Conservation (phyloP, 2,329 filamentous ascomycete genomes). For the Ophiognomonia clavigignenti-juglandacearum region DNA sequence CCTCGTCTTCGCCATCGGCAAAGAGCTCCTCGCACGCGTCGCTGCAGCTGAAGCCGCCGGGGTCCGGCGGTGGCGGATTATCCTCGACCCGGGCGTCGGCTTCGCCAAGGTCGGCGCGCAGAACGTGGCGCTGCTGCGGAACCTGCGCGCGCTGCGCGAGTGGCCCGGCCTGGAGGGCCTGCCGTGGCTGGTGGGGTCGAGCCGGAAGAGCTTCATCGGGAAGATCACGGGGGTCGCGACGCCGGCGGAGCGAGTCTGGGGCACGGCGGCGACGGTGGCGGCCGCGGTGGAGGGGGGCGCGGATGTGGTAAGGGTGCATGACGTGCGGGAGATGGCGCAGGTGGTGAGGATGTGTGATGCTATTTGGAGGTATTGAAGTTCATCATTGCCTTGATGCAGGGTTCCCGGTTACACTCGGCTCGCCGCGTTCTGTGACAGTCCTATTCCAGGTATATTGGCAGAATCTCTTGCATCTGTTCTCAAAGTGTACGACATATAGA, state of each 20-base stretch:
- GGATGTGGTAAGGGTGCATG: conserved; percentile 89
- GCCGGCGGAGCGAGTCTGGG: conserved; percentile 69
- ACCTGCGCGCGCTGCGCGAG: conserved; percentile 57
- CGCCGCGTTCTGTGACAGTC: too few species aligned
- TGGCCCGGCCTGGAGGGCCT: conserved; percentile 63
- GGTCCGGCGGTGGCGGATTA: conserved; percentile 86
- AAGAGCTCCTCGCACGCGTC: conserved; percentile 67
- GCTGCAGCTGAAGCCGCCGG: conserved; percentile 73
- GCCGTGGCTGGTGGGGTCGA: conserved; percentile 86
- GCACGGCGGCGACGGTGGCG: conserved; percentile 83
- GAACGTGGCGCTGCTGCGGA: conserved; percentile 74
- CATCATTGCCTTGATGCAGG: too few species aligned
- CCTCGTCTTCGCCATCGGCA: conserved; percentile 58
- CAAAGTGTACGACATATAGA: too few species aligned
- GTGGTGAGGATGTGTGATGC: conserved; percentile 87
- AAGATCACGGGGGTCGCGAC: conserved; percentile 70
- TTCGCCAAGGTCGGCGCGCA: conserved; percentile 83
- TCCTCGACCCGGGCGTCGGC: conserved; percentile 89
- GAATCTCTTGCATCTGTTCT: too few species aligned
- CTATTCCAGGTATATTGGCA: too few species aligned
- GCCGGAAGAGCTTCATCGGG: conserved; percentile 86
- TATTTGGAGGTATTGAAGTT: conserved; percentile 64
- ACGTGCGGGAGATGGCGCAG: conserved; percentile 79
- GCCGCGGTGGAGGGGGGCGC: conserved; percentile 83
- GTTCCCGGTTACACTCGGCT: too few species aligned